Percentiles rank a stretch among this genome's conserved stretches.
These are phyloP conservation scores for Penicillium fimorum DNA, from an alignment of 495 filamentous ascomycete genomes.

Conservation along the genomic window DNA sequence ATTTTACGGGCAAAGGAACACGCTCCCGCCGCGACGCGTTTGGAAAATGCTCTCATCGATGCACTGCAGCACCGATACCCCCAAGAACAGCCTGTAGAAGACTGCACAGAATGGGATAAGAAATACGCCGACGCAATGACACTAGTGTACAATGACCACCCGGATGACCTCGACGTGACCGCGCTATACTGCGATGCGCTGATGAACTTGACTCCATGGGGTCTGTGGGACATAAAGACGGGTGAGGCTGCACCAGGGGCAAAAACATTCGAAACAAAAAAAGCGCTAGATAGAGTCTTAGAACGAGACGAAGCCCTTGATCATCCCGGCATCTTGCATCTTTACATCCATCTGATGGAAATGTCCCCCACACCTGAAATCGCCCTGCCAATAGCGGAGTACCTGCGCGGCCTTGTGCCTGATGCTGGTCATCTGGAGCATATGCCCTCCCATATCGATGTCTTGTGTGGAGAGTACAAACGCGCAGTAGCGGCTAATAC, in stretches of 20 bases:
- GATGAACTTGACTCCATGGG: slow-evolving; percentile 70
- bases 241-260: slow-evolving; percentile 54
- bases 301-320: slow-evolving; percentile 34
- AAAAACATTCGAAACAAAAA: slow-evolving; percentile 56
- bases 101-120: slow-evolving; percentile 53
- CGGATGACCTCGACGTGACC: slow-evolving; percentile 59
- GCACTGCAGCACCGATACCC: slow-evolving; percentile 59
- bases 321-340: slow-evolving; percentile 64
- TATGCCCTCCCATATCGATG: slow-evolving; percentile 69
- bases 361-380: slow-evolving; percentile 63
- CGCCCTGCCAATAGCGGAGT: slow-evolving; percentile 55
- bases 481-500: slow-evolving; percentile 59
- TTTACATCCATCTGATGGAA: slow-evolving; percentile 74
- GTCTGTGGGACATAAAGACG: slow-evolving; percentile 60
- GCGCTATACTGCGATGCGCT: slow-evolving; percentile 63
- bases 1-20: slow-evolving; percentile 40
- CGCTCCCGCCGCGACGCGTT: slow-evolving; percentile 26
- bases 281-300: slow-evolving; percentile 54
- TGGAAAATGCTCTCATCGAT: slow-evolving; percentile 57
- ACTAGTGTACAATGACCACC: slow-evolving; percentile 51
- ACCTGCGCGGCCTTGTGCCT: slow-evolving; percentile 60
- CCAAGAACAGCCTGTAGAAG: slow-evolving; percentile 30
- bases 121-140: slow-evolving; percentile 62
- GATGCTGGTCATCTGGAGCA: slow-evolving; percentile 70
- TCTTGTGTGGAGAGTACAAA: slow-evolving; percentile 65